Conservation (phyloP, 2,329 filamentous ascomycete genomes). For the Dactylellina drechsleri region DNA sequence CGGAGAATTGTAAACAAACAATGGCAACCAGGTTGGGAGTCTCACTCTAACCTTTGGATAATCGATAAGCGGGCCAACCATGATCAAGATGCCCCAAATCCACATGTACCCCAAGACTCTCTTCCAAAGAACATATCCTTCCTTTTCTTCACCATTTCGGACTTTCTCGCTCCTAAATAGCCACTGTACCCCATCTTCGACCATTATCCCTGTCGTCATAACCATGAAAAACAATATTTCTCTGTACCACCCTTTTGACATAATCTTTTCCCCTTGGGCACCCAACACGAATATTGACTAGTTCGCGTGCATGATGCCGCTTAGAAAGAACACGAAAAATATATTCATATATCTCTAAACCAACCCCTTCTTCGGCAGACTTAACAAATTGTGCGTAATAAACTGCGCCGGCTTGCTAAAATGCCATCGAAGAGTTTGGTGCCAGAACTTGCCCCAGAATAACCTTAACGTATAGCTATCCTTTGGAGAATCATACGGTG, state of each 20-base stretch:
- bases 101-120: constrained; percentile 39
- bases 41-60: constrained; percentile 38
- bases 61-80: constrained; percentile 30
- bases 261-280: not conserved
- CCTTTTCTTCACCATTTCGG: constrained; percentile 28
- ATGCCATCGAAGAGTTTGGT: constrained; percentile 48
- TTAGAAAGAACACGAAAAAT: constrained; percentile 30
- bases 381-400: constrained; percentile 28
- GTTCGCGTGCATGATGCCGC: constrained; percentile 35
- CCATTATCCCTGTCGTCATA: constrained; percentile 34
- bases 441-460: constrained; percentile 54
- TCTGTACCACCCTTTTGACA: not conserved
- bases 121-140: constrained; percentile 46
- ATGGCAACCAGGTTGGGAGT: constrained; percentile 25
- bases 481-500: constrained; percentile 17
- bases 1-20: not conserved
- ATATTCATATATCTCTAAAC: constrained; percentile 45
- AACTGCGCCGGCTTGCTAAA: constrained; percentile 47
- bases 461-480: constrained; percentile 46
- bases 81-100: constrained; percentile 31
- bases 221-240: constrained; percentile 27
- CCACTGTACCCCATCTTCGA: constrained; percentile 47
- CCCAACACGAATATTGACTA: constrained; percentile 23
- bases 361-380: constrained; percentile 33
- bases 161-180: constrained; percentile 35